A percentile compares a stretch with the other conserved stretches of the same genome.
Conservation (phyloP, 2,329 filamentous ascomycete species). For the Colletotrichum destructivum region DNA sequence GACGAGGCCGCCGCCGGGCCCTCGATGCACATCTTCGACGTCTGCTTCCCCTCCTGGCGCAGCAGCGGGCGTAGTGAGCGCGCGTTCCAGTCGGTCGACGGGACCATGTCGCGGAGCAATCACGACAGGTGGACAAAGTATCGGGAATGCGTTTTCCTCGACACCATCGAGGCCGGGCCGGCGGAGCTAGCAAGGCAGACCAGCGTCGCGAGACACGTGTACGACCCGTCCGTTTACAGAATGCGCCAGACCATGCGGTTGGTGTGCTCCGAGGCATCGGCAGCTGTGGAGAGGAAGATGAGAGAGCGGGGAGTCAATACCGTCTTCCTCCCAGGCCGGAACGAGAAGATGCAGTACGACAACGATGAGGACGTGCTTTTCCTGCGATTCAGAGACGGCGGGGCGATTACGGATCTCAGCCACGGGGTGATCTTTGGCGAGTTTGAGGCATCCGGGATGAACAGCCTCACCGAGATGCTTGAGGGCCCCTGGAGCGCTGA, state of each 20-base stretch:
- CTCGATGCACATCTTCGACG: slow-evolving; percentile 49
- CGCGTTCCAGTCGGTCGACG: slow-evolving; percentile 17
- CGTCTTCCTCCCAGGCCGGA: slow-evolving; percentile 47
- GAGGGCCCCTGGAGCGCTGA: slow-evolving; percentile 51
- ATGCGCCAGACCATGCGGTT: slow-evolving; percentile 23
- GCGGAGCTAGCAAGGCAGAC: slow-evolving; percentile 13
- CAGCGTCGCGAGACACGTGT: slow-evolving; percentile 20
- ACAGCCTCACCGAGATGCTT: slow-evolving; percentile 42
- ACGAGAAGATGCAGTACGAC: slow-evolving; percentile 45
- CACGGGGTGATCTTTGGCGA: slow-evolving; percentile 33
- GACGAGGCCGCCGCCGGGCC: slow-evolving; percentile 39
- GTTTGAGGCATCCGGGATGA: slow-evolving; percentile 28
- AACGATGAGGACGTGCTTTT: slow-evolving; percentile 48
- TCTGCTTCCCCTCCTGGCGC: slow-evolving; percentile 48
- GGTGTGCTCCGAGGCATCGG: slow-evolving; percentile 38
- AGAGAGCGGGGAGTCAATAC: slow-evolving; percentile 41
- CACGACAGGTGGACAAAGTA: slow-evolving; percentile 28
- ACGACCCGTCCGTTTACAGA: slow-evolving; percentile 31
- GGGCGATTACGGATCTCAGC: slow-evolving; percentile 25
- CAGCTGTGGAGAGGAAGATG: neutral
- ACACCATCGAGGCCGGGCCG: slow-evolving; percentile 19
- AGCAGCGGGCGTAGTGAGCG: slow-evolving; percentile 21
- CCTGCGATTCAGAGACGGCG: slow-evolving; percentile 46
- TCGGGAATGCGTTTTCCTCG: slow-evolving; percentile 36
- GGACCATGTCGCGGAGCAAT: neutral